Evolutionary conservation across 2,329 filamentous ascomycete species (phyloP).

Genomic region (Pyrenophora graminea): DNA sequence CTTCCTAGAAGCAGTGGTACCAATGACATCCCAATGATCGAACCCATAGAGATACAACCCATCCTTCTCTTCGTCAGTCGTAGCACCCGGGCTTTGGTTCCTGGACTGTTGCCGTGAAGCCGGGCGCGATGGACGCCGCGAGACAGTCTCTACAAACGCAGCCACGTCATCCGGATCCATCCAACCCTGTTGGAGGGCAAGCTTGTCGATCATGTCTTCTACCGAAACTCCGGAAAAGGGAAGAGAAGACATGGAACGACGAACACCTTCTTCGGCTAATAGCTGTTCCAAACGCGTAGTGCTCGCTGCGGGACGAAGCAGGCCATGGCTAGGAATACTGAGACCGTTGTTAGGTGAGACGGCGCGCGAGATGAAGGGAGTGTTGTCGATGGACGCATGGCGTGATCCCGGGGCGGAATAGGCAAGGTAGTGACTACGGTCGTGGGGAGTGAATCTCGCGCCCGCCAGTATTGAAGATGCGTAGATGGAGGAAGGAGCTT

Average conservation of each 20-base stretch:
- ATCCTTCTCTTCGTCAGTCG: background rate
- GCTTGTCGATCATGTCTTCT: background rate
- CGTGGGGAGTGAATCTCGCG: conserved; percentile 25
- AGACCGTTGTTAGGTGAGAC: conserved; percentile 2
- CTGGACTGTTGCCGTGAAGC: background rate
- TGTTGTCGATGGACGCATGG: conserved; percentile 15
- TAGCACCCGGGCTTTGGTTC: background rate
- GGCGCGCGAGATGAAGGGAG: conserved; percentile 7
- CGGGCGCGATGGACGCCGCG: background rate
- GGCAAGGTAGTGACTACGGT: conserved; percentile 27
- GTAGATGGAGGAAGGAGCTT: background rate
- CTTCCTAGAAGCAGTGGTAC: background rate
- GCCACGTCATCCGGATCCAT: conserved; percentile 1
- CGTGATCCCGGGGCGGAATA: conserved; percentile 33
- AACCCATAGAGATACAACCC: conserved; percentile 4
- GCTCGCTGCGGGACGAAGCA: conserved; percentile 14
- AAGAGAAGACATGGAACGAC: background rate
- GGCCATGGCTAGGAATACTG: background rate
- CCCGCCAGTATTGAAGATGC: background rate
- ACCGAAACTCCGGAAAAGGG: background rate
- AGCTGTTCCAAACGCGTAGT: conserved; percentile 10
- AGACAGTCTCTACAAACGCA: background rate
- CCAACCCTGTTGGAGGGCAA: background rate
- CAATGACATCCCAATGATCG: background rate
- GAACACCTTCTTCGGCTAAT: background rate